phyloP scores from a whole-genome alignment of 805 yeast genomes.

The Brettanomyces naardenensis region DNA sequence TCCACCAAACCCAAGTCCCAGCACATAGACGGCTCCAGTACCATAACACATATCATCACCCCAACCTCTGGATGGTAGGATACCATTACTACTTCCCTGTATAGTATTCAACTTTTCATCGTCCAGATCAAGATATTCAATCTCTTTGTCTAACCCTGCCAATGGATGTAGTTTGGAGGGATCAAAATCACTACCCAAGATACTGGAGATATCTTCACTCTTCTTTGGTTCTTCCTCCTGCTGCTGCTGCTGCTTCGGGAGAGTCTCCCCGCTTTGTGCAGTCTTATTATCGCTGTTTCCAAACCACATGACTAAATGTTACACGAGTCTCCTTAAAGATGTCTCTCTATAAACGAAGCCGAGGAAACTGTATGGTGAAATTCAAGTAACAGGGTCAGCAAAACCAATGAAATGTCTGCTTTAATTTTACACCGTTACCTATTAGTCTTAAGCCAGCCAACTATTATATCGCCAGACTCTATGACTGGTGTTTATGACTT shows the following conservation, averaged over 20 bases:
- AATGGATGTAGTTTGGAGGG: constrained; percentile 77
- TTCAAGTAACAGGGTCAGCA: no score
- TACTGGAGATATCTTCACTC: constrained; percentile 44
- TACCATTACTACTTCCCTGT: constrained; percentile 77
- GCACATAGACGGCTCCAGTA: constrained; percentile 85
- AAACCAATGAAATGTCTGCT: no score
- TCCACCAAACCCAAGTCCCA: constrained; percentile 88
- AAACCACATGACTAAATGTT: constrained; percentile 11
- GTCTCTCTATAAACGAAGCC: no score
- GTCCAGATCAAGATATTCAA: constrained; percentile 86
- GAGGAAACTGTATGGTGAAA: no score
- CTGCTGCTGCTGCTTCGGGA: constrained; percentile 11
- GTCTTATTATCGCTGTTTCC: constrained; percentile 3
- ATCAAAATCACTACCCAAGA: constrained; percentile 56
- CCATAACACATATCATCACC: constrained; percentile 96
- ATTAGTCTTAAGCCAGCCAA: no score
- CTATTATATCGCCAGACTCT: no score
- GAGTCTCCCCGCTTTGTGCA: constrained; percentile 4
- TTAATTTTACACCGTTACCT: no score
- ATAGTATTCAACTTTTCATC: constrained; percentile 68
- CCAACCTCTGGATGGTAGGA: constrained; percentile 96
- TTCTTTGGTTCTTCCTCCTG: constrained; percentile 14
- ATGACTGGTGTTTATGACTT: no score
- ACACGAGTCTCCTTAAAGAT: no score
- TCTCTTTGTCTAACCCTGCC: constrained; percentile 84